A percentile compares a stretch with the other conserved stretches of the same genome.
Evolutionary conservation across 1,139 yeast species (phyloP).

Genomic region (Tardiomyces digboiensis): DNA sequence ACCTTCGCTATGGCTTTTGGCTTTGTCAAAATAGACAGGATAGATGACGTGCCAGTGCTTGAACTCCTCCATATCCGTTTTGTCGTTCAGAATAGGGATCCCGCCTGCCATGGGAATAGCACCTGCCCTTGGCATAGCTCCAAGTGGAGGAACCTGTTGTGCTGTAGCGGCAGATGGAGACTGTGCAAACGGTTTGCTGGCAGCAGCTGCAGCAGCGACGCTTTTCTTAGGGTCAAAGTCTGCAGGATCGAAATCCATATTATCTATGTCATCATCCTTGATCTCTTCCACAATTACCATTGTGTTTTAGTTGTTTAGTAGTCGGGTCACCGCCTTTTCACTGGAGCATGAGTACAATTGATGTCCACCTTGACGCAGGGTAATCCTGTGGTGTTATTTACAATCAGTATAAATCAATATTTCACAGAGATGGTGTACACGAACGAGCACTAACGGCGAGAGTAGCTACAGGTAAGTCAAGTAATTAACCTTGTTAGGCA

Average conservation of each 20-base stretch:
- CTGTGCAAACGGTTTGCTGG: not conserved
- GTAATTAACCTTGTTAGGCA: no score
- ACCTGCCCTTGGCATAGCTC: no score
- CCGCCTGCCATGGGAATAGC: not conserved
- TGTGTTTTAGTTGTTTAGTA: no score
- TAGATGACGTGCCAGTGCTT: slow-evolving; percentile 65
- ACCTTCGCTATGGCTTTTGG: slow-evolving; percentile 71
- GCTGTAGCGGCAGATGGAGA: not conserved
- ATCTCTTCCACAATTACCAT: slow-evolving; percentile 82
- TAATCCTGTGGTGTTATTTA: no score
- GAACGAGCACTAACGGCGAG: no score
- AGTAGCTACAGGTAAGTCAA: no score
- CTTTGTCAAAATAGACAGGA: slow-evolving; percentile 86
- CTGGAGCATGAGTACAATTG: no score
- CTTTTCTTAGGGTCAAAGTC: slow-evolving; percentile 63
- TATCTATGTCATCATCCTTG: slow-evolving; percentile 78
- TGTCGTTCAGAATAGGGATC: not conserved
- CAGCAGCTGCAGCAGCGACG: slow-evolving; percentile 2
- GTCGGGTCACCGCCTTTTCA: no score
- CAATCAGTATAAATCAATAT: no score
- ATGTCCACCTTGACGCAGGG: no score
- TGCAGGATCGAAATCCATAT: slow-evolving; percentile 87
- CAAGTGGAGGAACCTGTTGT: not conserved
- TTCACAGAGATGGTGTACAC: no score
- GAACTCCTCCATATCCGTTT: slow-evolving; percentile 35